phyloP scores from a whole-genome alignment of 148 eudicot species.

The Heliamphora exappendiculata region DNA sequence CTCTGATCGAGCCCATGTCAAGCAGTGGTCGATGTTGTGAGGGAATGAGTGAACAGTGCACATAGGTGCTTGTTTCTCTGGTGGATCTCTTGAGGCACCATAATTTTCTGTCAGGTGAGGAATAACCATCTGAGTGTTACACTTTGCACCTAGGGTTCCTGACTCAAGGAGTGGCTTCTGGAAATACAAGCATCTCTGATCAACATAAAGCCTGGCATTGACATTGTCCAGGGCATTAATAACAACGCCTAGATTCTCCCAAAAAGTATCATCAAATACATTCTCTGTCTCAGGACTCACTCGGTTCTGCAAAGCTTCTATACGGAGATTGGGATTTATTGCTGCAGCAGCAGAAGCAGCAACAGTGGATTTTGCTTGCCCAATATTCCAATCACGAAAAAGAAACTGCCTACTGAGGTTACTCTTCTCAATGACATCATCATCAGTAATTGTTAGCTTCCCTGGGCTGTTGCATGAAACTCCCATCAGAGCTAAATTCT shows the following conservation, averaged over 20 bases:
- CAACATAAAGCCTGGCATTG: constrained; percentile 86
- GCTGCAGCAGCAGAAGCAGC: constrained; percentile 75
- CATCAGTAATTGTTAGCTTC: constrained; percentile 80
- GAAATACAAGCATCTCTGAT: constrained; percentile 80
- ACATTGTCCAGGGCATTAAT: constrained; percentile 89
- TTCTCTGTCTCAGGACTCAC: constrained; percentile 84
- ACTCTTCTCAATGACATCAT: constrained; percentile 94
- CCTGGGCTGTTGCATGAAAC: constrained; percentile 67
- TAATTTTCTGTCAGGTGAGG: constrained; percentile 91
- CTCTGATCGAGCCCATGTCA: constrained; percentile 93
- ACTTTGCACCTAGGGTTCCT: constrained; percentile 90
- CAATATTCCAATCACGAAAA: constrained; percentile 96
- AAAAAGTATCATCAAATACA: constrained; percentile 72
- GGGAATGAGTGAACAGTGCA: constrained; percentile 94
- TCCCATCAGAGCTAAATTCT: constrained; percentile 92
- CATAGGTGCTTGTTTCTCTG: constrained; percentile 96
- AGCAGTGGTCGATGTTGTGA: constrained; percentile 87
- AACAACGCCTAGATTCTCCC: constrained; percentile 76
- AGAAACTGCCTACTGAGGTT: constrained; percentile 88
- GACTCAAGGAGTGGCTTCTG: constrained; percentile 94
- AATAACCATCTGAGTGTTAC: constrained; percentile 93
- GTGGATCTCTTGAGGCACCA: constrained; percentile 96
- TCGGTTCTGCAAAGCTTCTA: constrained; percentile 89
- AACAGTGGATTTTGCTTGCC: constrained; percentile 93
- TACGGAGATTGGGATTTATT: constrained; percentile 49